These are phyloP conservation scores for Artomyces pyxidatus DNA, from an alignment of 768 basidiomycete species.

Conservation along the genomic window DNA sequence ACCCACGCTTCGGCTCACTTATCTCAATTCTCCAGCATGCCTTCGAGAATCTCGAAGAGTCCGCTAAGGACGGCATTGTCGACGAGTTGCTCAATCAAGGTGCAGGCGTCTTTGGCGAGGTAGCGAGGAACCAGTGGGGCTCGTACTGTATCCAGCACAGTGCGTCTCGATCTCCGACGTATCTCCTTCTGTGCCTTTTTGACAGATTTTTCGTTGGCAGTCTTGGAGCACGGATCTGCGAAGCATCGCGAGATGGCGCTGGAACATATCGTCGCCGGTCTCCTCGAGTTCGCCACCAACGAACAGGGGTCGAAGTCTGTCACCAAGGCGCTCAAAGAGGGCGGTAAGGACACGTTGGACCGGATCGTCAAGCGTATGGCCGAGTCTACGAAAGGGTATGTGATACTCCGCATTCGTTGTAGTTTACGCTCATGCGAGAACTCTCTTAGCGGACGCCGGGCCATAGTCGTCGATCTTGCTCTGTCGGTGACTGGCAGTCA, in stretches of 20 bases:
- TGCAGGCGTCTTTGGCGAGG: conserved; percentile 56
- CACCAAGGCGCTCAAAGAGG: conserved; percentile 81
- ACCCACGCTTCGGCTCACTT: conserved; percentile 1
- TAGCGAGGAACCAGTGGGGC: conserved; percentile 85
- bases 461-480: conserved; percentile 82
- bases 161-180: conserved; percentile 27
- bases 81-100: conserved; percentile 78
- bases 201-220: conserved; percentile 27
- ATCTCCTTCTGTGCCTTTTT: conserved; percentile 4
- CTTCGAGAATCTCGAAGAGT: conserved; percentile 78
- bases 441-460: conserved; percentile 51
- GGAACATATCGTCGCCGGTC: conserved; percentile 68
- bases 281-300: conserved; percentile 72
- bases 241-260: conserved; percentile 68
- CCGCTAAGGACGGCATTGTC: conserved; percentile 78
- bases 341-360: conserved; percentile 67
- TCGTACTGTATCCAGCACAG: conserved; percentile 84
- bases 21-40: conserved; percentile 47
- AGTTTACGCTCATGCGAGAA: neutral
- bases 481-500: conserved; percentile 81
- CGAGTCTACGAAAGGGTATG: conserved; percentile 74
- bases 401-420: neutral
- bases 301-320: conserved; percentile 87
- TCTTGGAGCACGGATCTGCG: conserved; percentile 77
- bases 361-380: conserved; percentile 76